Evolutionary conservation across 371 early-diverging fungal genomes (phyloP), one percentile per base, ranked within the genome.

Genomic region (Nematocida sp.): DNA sequence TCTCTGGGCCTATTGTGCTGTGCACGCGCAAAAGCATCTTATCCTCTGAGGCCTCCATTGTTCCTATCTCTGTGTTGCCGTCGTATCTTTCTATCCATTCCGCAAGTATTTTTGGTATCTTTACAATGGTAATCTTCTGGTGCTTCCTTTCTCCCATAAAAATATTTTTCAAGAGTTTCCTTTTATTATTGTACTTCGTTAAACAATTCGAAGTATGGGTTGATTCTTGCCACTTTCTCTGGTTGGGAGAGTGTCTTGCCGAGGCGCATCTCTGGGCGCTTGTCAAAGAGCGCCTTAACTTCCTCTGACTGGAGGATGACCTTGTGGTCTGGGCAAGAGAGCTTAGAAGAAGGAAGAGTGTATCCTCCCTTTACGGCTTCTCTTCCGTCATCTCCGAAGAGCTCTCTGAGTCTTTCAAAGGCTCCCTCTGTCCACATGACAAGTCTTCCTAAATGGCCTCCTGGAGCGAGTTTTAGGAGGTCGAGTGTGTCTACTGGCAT

Each of bases 371-470:
- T 71, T 16, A 53, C 42, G 63, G 93, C 87, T 57, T 87, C 85
- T 79, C 86, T 86, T 82, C 87, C 87, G 86, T 87, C 86, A 78
- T 93, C 89, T 85, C 95, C 95, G 86, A 89, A 97, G 83, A 98
- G 86, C 81, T 88, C 86, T 86, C 94, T 92, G 80, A 98, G 88
- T 69, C 90, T 88, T 82, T 89, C 89, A 84, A 97, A 92, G 77
- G 97, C 97, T 66, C 88, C 84, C 86, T 93, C 88, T 82, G 95
- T 94, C 99, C 99, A 99, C 89, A 99, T 92, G 86, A 94, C 87
- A 87, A 99, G 94, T 85, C 97, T 93, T 79, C 99, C 99, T 79
- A 94, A 86, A 87, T 95, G 93, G 84, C 96, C 96, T 87, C 99
- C 99, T 71, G 99, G 99, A 79, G 95, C 95, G 68, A 99, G 88